phyloP scores from a whole-genome alignment of 495 filamentous ascomycete genomes.

The Hypomontagnella submonticulosa region DNA sequence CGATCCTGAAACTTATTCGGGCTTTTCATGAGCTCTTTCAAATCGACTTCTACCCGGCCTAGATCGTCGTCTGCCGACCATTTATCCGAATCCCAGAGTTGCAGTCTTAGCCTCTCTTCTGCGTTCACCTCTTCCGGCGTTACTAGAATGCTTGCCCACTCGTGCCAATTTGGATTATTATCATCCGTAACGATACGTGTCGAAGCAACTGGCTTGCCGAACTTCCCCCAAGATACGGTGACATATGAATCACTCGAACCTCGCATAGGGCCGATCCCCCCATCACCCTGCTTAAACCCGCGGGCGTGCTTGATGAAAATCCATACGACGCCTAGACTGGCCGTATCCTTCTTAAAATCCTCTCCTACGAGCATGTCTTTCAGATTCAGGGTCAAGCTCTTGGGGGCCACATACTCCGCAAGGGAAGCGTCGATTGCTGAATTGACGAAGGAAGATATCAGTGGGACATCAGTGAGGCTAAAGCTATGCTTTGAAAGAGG shows the following conservation, averaged over 20 bases:
- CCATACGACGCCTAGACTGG: conserved; percentile 70
- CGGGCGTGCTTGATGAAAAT: conserved; percentile 70
- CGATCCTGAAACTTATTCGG: conserved; percentile 65
- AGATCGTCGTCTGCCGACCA: conserved; percentile 77
- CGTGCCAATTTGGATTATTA: conserved; percentile 74
- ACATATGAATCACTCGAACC: conserved; percentile 77
- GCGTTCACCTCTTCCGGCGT: conserved; percentile 77
- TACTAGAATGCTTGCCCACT: conserved; percentile 72
- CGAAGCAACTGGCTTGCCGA: conserved; percentile 72
- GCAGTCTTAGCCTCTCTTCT: conserved; percentile 71
- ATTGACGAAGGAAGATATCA: conserved; percentile 79
- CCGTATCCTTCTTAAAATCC: conserved; percentile 79
- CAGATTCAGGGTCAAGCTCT: conserved; percentile 75
- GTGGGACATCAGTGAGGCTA: conserved; percentile 76
- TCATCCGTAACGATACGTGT: conserved; percentile 72
- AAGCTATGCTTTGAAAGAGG: conserved; percentile 72
- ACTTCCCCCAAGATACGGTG: conserved; percentile 78
- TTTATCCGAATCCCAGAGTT: conserved; percentile 78
- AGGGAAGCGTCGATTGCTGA: conserved; percentile 76
- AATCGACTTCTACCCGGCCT: conserved; percentile 71
- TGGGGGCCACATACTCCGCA: conserved; percentile 77
- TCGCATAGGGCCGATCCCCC: conserved; percentile 62
- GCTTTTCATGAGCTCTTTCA: conserved; percentile 71
- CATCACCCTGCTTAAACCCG: conserved; percentile 75
- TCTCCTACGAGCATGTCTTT: conserved; percentile 80